Evolutionary conservation across 768 basidiomycete genomes (phyloP), one percentile per base, ranked within the genome.

Genomic region (Leccinum truebloodii): DNA sequence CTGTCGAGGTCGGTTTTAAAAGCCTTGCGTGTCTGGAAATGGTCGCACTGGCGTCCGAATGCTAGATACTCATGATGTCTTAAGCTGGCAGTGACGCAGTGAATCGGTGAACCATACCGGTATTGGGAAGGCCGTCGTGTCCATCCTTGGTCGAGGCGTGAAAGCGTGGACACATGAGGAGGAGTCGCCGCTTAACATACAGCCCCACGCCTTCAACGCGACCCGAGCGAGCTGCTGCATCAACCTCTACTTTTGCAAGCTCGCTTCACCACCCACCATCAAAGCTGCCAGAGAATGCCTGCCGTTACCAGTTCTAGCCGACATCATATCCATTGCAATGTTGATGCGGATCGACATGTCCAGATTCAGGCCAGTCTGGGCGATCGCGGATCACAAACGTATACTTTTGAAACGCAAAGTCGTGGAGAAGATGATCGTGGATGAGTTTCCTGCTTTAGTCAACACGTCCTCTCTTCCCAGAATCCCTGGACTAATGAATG

Each of bases 161-260:
- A n/a, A 68, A 64, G 51, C 57, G 62, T 2, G 18, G 50, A 51
- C 62, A 73, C 73, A 18, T 60, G 0, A 5, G 65, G 57, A 12
- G 75, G 18, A 3, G 65, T 70, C 2, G 73, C 74, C 10, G 35
- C 35, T 34, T 34, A 4, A 34, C 32, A 32, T 7, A 79, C 78
- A 3, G 71, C 73, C 83, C 83, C 81, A 84, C 4, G 83, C 80
- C 57, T 76, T 75, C 18, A 77, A 57, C 0, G 79, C 81, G 13
- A 73, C 70, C 13, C 64, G 52, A 7, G 59, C 18, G 53, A 7
- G 57, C n/a, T 0, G 55, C 10, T 18, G 68, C 28, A 13, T 62
- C 56, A 2, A 55, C 59, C 57, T 0, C 5, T 30, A 26, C 59
- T 65, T 77, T 4, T 71, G 46, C 3, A 82, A 51, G 5, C 12